Conservation (phyloP, 805 yeast species). For the Kazachstania kunashirensis region DNA sequence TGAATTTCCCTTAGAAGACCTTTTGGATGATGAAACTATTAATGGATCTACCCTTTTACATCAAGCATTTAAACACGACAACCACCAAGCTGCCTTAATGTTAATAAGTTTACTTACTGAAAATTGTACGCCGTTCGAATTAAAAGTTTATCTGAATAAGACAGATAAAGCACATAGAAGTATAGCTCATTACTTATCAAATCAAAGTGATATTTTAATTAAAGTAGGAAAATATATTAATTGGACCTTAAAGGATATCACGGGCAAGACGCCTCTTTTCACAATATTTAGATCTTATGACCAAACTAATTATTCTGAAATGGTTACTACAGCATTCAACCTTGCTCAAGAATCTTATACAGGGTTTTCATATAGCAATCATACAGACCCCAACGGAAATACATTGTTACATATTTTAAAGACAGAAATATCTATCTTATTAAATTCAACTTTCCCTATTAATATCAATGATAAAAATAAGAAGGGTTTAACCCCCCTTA, state of each 20-base stretch:
- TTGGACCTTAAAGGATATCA: conserved; percentile 59
- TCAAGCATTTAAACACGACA: conserved; percentile 50
- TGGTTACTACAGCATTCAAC: conserved; percentile 39
- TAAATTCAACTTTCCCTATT: conserved; percentile 22
- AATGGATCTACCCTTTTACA: conserved; percentile 48
- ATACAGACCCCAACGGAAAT: conserved; percentile 65
- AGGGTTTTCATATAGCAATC: conserved; percentile 44
- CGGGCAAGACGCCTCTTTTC: conserved; percentile 73
- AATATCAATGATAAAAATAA: conserved; percentile 54
- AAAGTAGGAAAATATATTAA: conserved; percentile 49
- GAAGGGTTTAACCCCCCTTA: conserved; percentile 57
- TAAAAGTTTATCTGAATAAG: conserved; percentile 38
- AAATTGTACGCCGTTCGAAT: conserved; percentile 39
- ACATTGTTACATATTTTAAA: conserved; percentile 65
- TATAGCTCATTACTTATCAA: conserved; percentile 65
- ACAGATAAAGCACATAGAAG: conserved; percentile 48
- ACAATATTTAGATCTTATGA: conserved; percentile 74
- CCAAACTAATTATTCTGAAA: conserved; percentile 46
- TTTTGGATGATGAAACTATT: conserved; percentile 52
- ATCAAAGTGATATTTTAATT: conserved; percentile 41
- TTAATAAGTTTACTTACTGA: conserved; percentile 37
- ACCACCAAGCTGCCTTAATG: conserved; percentile 36
- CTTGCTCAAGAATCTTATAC: conserved; percentile 28
- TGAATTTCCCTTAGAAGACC: conserved; percentile 54
- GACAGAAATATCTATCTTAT: conserved; percentile 36